A percentile compares a stretch with the other conserved stretches of the same genome.
These are phyloP conservation scores for Middelhovenomyces tepae DNA, from an alignment of 805 yeast species.

Conservation along the genomic window DNA sequence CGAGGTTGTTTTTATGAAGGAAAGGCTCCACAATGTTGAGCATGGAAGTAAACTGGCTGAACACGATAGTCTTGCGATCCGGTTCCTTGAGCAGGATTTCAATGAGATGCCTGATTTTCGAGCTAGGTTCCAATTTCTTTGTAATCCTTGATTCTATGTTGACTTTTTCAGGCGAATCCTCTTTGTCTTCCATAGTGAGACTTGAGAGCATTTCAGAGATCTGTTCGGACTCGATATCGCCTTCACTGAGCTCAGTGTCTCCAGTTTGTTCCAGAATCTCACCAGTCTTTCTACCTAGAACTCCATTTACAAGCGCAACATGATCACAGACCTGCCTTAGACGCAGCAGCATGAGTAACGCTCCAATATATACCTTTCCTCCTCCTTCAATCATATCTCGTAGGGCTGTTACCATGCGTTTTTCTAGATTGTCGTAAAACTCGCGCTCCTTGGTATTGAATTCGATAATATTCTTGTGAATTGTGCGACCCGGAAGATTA, in stretches of 20 bases:
- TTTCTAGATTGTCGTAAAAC: conserved; percentile 22
- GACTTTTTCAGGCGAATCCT: conserved; percentile 3
- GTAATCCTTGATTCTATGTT: conserved; percentile 14
- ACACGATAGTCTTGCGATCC: conserved; percentile 36
- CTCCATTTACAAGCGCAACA: conserved; percentile 16
- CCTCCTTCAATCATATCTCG: conserved; percentile 4
- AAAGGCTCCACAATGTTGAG: conserved; percentile 25
- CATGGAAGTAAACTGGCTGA: conserved; percentile 36
- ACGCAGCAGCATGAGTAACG: conserved; percentile 27
- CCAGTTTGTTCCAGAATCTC: conserved; percentile 7
- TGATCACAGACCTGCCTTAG: conserved; percentile 33
- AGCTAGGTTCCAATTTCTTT: conserved; percentile 18
- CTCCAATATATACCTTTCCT: conserved; percentile 20
- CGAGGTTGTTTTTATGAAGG: conserved; percentile 26
- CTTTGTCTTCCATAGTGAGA: background rate
- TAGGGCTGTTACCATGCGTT: conserved; percentile 11
- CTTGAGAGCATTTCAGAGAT: conserved; percentile 4
- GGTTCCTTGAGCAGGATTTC: conserved; percentile 28
- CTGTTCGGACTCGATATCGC: conserved; percentile 14
- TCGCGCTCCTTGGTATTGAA: conserved; percentile 23
- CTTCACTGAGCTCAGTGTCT: conserved; percentile 22
- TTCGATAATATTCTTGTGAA: conserved; percentile 17
- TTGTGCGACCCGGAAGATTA: conserved; percentile 18
- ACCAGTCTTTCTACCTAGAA: conserved; percentile 13
- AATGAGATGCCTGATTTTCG: conserved; percentile 31